A percentile compares a stretch with the other conserved stretches of the same genome.
phyloP scores from a whole-genome alignment of 2,329 filamentous ascomycete genomes.

The Rhinocladiella similis region DNA sequence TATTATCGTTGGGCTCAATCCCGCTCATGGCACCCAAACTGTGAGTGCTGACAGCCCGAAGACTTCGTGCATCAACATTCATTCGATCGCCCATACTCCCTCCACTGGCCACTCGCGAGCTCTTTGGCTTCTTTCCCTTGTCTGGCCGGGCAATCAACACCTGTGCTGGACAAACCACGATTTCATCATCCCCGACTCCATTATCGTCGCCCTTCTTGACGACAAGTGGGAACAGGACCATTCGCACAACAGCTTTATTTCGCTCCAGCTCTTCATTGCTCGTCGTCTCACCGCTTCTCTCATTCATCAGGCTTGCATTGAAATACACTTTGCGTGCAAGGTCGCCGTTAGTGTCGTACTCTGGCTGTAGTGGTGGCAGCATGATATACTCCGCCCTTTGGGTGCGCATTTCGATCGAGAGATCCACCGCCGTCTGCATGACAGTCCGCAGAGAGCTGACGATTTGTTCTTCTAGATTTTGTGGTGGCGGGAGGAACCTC shows the following conservation, averaged over 20 bases:
- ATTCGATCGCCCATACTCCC: slow-evolving; percentile 42
- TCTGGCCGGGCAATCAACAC: slow-evolving; percentile 70
- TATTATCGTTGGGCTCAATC: slow-evolving; percentile 34
- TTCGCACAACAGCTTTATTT: slow-evolving; percentile 74
- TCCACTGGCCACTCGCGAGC: slow-evolving; percentile 38
- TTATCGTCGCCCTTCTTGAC: slow-evolving; percentile 92
- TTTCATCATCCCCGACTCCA: slow-evolving; percentile 87
- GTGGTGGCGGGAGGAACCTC: slow-evolving; percentile 81
- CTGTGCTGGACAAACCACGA: slow-evolving; percentile 92
- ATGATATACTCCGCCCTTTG: slow-evolving; percentile 98
- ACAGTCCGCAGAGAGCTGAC: slow-evolving; percentile 83
- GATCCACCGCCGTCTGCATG: slow-evolving; percentile 80
- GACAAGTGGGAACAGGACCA: slow-evolving; percentile 93
- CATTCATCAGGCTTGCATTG: slow-evolving; percentile 93
- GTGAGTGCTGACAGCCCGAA: slow-evolving; percentile 41
- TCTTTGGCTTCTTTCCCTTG: slow-evolving; percentile 41
- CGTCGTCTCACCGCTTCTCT: slow-evolving; percentile 70
- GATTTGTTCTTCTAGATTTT: slow-evolving; percentile 76
- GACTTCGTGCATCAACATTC: slow-evolving; percentile 44
- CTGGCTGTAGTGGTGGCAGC: slow-evolving; percentile 90
- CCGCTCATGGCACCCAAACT: slow-evolving; percentile 45
- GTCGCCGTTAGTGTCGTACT: slow-evolving; percentile 92
- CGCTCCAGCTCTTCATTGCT: slow-evolving; percentile 80
- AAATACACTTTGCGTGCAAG: slow-evolving; percentile 84
- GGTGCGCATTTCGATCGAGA: slow-evolving; percentile 95